phyloP scores from a whole-genome alignment of 495 filamentous ascomycete genomes.

The Trichoderma virens region DNA sequence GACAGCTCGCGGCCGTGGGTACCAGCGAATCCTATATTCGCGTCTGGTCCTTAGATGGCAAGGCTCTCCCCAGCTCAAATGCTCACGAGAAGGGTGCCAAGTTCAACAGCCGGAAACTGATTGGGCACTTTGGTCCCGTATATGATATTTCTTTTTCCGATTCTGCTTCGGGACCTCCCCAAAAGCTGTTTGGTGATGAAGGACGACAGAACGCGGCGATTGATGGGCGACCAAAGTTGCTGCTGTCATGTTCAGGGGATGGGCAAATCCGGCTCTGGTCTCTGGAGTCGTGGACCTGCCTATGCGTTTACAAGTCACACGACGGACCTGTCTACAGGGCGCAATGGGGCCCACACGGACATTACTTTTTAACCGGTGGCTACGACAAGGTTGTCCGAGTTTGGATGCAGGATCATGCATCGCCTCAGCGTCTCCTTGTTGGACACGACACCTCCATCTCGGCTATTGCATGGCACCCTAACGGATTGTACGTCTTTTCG shows the following conservation, averaged over 20 bases:
- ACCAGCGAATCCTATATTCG: slow-evolving; percentile 92
- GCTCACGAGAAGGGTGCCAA: slow-evolving; percentile 31
- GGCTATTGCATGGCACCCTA: slow-evolving; percentile 81
- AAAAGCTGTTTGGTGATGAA: slow-evolving; percentile 32
- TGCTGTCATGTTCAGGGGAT: slow-evolving; percentile 84
- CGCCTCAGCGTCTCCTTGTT: slow-evolving; percentile 77
- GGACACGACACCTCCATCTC: slow-evolving; percentile 90
- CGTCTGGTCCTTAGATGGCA: slow-evolving; percentile 81
- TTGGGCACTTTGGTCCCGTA: slow-evolving; percentile 84
- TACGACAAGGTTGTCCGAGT: slow-evolving; percentile 85
- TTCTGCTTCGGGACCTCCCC: slow-evolving; percentile 46
- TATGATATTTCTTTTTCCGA: slow-evolving; percentile 89
- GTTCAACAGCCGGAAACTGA: slow-evolving; percentile 63
- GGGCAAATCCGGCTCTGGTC: slow-evolving; percentile 87
- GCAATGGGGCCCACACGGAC: slow-evolving; percentile 85
- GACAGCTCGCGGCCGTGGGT: slow-evolving; percentile 73
- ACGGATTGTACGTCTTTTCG: slow-evolving; percentile 86
- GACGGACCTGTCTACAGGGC: slow-evolving; percentile 83
- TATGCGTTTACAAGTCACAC: slow-evolving; percentile 89
- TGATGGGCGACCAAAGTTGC: slow-evolving; percentile 57
- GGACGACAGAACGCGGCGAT: slow-evolving; percentile 36
- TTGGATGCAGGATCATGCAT: slow-evolving; percentile 86
- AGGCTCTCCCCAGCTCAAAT: slow-evolving; percentile 47
- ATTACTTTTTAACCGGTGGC: slow-evolving; percentile 85
- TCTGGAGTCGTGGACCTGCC: slow-evolving; percentile 76